Evolutionary conservation across 139 green algal genomes (phyloP), one percentile per base, ranked within the genome.

Genomic region (Nannochloris sp.): DNA sequence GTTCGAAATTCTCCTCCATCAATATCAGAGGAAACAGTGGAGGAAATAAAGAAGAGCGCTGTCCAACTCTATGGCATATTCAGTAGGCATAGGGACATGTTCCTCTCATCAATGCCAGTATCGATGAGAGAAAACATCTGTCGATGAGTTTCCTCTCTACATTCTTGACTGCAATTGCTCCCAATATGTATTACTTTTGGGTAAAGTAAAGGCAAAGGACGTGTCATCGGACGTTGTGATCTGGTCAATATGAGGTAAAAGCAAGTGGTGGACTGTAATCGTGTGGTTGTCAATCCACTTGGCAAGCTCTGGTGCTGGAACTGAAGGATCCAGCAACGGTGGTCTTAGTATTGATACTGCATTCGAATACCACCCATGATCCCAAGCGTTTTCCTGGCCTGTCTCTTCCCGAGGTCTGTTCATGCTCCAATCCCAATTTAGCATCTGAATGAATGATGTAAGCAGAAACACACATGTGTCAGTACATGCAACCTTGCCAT

Each of bases 81-180:
- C 53, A 31, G 62, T 13, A 46, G 49, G 3, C 76, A 69, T 33
- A 55, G 87, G 40, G 65, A 71, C 8, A 73, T 69, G 6, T 91
- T 92, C 69, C 74, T 84, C 6, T 56, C 75, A 20, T 70, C 79
- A 31, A 69, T 92, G 50, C 76, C 80, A 1, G 59, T 68, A 12
- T 29, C 14, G 48, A 59, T 67, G 61, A 43, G 65, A 76, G 25
- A 17, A 59, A 59, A 85, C 37, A 66, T 20, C 5, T 59, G 25
- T 59, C 28, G 14, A 30, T 33, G 12, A 30, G 50, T 59, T 37
- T 59, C 6, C 33, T 30, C 20, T 11, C n/a, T 33, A 59, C 23
- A 33, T 33, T 20, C 17, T 6, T 20, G 17, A 26, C n/a, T 40
- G 53, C 23, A 75, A 62, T 31, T 67, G 26, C 43, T 53, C 11